Evolutionary conservation across 306 rosid genomes (phyloP), one percentile per base, ranked within the genome.

Genomic region (Vigna nakashimae): DNA sequence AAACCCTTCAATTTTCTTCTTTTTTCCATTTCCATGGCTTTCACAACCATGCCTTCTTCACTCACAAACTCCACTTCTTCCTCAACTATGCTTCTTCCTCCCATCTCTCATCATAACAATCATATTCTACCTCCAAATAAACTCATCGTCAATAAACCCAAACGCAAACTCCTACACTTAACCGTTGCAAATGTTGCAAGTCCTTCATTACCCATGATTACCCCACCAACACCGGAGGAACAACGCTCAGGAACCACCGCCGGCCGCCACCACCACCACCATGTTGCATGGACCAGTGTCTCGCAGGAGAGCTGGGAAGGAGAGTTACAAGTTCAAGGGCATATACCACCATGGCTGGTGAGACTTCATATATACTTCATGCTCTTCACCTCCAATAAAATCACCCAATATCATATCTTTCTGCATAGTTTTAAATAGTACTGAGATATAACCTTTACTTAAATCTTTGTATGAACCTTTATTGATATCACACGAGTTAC

Each of bases 281-380:
- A 95, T 43, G 96, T 88, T 60, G 98, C 98, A 15, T 95, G 98
- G 98, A 95, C 98, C 22, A 95, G 98, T 79, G 78, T 95, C 30
- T 84, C 81, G 0, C 98, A 89, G 65, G 97, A 95, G 62, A 85
- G 87, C 56, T 95, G 98, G 98, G 97, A 92, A 78, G 98, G 98
- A 60, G 90, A 95, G 89, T 82, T 92, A 4, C 52, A 48, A 64
- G 92, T 95, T 42, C 82, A 91, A 80, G 98, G 98, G 74, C 78
- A 84, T 20, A 85, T 95, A 65, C 98, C 98, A 10, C 60, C 72
- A 4, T 95, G 98, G 98, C 89, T 95, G 89, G 98, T 92, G 77
- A 50, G 78, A 80, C 13, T 0, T 12, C 10, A 26, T 20, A 49
- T 36, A 62, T 36, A 62, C 17, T 28, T 58, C 0, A 57, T 57